These are phyloP conservation scores for Chalciporus sphaerocephalus DNA, from an alignment of 768 basidiomycete species.

Conservation along the genomic window DNA sequence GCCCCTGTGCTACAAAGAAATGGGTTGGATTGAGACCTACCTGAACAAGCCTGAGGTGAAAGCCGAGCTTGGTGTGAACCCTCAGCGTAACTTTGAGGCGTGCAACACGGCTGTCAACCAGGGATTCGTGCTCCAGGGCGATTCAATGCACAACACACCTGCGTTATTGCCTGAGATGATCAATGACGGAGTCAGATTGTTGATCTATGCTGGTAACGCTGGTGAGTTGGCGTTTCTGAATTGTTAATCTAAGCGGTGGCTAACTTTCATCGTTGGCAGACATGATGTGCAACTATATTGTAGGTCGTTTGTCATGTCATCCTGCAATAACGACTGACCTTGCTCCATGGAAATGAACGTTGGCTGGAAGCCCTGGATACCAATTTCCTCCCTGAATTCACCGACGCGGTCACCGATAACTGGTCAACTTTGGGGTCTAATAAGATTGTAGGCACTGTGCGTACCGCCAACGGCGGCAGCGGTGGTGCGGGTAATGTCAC, in stretches of 20 bases:
- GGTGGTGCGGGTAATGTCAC: constrained; percentile 79
- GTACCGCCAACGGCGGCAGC: constrained; percentile 61
- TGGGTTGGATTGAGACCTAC: constrained; percentile 85
- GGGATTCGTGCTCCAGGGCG: constrained; percentile 77
- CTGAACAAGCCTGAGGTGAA: constrained; percentile 78
- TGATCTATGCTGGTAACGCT: constrained; percentile 89
- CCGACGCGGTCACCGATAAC: constrained; percentile 41
- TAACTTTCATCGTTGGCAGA: constrained; percentile 39
- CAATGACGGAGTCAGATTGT: constrained; percentile 73
- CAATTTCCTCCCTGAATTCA: constrained; percentile 59
- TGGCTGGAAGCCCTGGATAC: constrained; percentile 68
- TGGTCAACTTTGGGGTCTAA: constrained; percentile 56
- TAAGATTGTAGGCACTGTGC: constrained; percentile 60
- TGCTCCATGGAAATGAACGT: constrained; percentile 62
- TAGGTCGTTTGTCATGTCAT: constrained; percentile 23
- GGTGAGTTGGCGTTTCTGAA: constrained; percentile 37
- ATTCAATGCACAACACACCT: constrained; percentile 81
- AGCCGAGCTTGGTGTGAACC: constrained; percentile 70
- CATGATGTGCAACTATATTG: constrained; percentile 85
- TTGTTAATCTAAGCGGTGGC: constrained; percentile 1
- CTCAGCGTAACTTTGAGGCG: constrained; percentile 53
- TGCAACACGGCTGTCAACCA: constrained; percentile 81
- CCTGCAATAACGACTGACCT: neutral
- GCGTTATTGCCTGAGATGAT: constrained; percentile 75
- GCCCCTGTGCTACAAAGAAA: constrained; percentile 70